Base-by-base conservation (phyloP, 2,329 filamentous ascomycete species). In the Hypoxylon sp. region DNA sequence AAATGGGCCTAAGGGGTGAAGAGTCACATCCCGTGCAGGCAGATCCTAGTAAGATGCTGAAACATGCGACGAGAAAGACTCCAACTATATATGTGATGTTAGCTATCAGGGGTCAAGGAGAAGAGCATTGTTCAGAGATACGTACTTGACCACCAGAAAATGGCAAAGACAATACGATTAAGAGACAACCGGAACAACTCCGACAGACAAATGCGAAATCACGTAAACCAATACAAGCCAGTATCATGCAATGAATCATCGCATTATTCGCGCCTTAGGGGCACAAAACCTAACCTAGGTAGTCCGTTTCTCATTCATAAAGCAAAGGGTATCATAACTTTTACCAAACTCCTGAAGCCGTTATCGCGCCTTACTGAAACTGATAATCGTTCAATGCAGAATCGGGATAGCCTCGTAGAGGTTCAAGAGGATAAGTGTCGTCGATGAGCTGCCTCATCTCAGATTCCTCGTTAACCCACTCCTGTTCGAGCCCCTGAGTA, bases 381-480 rank as follows among this genome's bases (percentile, higher is more conserved):
- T 49, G 22, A 9, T 26, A 30, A 7, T 30, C 32, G n/a, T 51
- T 49, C 42, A 75, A 56, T 20, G 69, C 69, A 42, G 72, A 72
- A 24, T 75, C 73, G 38, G 75, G 70, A 16, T 73, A 52, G 28
- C 65, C 70, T 26, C 36, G 36, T 9, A 40, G 36, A 20, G 36
- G 36, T 40, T 67, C 67, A 14, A 74, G 60, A 3, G 72, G 70
- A 52, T 61, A 51, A 26, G 24, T 6, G 18, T 64, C 44, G 22
- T 62, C 71, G 26, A 74, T 72, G 11, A 83, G 72, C 14, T 78
- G 75, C 40, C 81, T 74, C 65, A 84, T 81, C 61, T 80, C 81
- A 6, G 77, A 76, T 55, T 83, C 81, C 22, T 83, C 81, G 44
- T 79, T 76, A 8, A 77, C 75, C 82, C 81, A 84, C 18, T 81